Conservation (phyloP, 495 filamentous ascomycete species). For the Neurospora africana region DNA sequence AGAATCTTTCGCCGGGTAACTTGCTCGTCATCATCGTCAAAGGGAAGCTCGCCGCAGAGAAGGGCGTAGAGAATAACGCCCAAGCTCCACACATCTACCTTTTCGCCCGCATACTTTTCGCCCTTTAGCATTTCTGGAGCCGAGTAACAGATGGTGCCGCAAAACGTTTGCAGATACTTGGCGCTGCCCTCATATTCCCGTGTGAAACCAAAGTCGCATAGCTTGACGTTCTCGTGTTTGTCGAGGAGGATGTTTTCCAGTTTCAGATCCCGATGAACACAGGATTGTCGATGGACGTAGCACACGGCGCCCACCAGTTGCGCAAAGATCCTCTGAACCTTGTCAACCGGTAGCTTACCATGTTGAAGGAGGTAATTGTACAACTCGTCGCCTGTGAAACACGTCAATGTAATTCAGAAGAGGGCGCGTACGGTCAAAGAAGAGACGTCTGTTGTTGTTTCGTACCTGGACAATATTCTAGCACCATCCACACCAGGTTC, state of each 20-base stretch:
- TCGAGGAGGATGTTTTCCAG: conserved; percentile 95
- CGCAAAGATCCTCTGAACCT: conserved; percentile 91
- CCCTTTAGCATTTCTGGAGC: conserved; percentile 98
- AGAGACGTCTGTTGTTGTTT: neutral
- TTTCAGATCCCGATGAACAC: conserved; percentile 94
- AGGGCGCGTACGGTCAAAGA: neutral
- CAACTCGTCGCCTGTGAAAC: conserved; percentile 71
- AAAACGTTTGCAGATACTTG: conserved; percentile 94
- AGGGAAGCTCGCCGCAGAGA: conserved; percentile 84
- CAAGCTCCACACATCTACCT: conserved; percentile 96
- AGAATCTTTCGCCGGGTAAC: conserved; percentile 79
- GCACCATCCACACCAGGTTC: conserved; percentile 83
- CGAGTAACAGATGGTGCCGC: conserved; percentile 94
- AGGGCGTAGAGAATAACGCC: conserved; percentile 94
- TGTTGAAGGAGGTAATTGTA: conserved; percentile 89
- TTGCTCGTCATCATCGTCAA: conserved; percentile 87
- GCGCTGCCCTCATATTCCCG: conserved; percentile 92
- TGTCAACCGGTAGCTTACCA: conserved; percentile 73
- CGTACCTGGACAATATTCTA: conserved; percentile 94
- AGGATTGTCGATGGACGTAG: conserved; percentile 91
- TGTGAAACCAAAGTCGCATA: conserved; percentile 98
- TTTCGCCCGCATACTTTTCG: conserved; percentile 94
- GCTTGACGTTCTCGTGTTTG: conserved; percentile 94
- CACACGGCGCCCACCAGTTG: conserved; percentile 91
- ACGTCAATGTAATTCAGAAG: conserved; percentile 9